Evolutionary conservation across 768 basidiomycete species (phyloP), one percentile per base, ranked within the genome.

Genomic region (Fistulinella prunicolor): DNA sequence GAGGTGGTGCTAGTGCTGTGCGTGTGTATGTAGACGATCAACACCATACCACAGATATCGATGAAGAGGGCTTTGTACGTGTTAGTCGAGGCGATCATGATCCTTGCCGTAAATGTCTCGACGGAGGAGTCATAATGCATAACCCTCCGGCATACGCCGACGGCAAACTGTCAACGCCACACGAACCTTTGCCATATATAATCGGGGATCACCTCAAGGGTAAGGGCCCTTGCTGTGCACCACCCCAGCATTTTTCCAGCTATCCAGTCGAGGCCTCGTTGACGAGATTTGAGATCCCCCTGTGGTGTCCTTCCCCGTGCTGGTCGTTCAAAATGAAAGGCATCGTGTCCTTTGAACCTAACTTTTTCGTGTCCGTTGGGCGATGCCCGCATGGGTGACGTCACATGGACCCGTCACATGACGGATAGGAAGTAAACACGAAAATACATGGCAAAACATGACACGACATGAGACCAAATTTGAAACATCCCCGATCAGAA

Each of bases 401-500:
- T 63, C 61, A 62, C 49, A 43, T 36, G 40, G 19, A 17, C 17
- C 26, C 30, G 51, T 53, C 56, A 57, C 56, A 59, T 56, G 60
- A 59, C 49, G 12, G 44, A 49, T 49, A 47, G 40, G 32, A 38
- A 24, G 40, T 47, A 58, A 57, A 55, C 36, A 59, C 4, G 24
- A 42, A 32, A 47, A 58, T 44, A 53, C 56, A 62, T 42, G 40
- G 46, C 55, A 57, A 52, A 63, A 63, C 22, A 55, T 21, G 43
- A n/a, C 40, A 55, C 23, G 51, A 52, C 38, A 50, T 37, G 50
- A 34, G 32, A 22, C 38, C 44, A 44, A 49, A 57, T 56, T 46
- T 42, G 24, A 32, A 39, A 50, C 53, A 60, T 56, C 42, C 58
- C 64, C 64, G 66, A 66, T 66, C 64, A 66, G 57, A 66, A 68